Conservation (phyloP, 768 basidiomycete genomes). For the Daedaleopsis sinensis region DNA sequence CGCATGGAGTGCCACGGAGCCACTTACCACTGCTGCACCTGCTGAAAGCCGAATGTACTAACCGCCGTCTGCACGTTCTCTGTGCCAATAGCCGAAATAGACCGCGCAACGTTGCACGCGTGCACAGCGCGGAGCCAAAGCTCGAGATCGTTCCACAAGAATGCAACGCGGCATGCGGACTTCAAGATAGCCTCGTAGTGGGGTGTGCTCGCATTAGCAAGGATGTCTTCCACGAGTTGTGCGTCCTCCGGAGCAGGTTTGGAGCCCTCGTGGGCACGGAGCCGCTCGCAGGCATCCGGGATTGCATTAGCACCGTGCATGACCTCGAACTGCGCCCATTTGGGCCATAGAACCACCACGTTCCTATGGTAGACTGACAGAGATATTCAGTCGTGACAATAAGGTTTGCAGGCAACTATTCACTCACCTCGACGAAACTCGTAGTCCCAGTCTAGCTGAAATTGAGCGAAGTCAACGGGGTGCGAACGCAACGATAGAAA, state of each 20-base stretch:
- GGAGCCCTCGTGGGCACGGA: background rate
- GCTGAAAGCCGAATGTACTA: background rate
- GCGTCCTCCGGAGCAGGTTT: background rate
- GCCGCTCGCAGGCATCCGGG: conserved; percentile 3
- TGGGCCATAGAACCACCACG: conserved; percentile 27
- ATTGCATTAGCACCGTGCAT: background rate
- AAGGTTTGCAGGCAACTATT: too few relatives aligned
- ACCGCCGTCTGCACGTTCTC: background rate
- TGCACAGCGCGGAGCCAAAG: conserved; percentile 13
- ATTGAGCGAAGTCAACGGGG: too few relatives aligned
- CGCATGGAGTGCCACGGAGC: background rate
- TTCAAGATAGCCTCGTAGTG: background rate
- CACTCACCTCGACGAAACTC: too few relatives aligned
- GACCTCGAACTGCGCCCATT: conserved; percentile 10
- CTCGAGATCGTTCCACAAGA: background rate
- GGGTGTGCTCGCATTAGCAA: background rate
- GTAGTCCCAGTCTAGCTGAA: too few relatives aligned
- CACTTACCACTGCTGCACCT: background rate
- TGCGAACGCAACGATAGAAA: too few relatives aligned
- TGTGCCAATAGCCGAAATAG: background rate
- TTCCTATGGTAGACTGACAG: conserved; percentile 25
- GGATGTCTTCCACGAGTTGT: conserved; percentile 3
- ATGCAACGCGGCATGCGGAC: conserved; percentile 3
- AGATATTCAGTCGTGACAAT: too few relatives aligned
- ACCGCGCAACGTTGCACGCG: background rate